Evolutionary conservation across 371 early-diverging fungal species (phyloP).

Genomic region (Mortierella polycephala): DNA sequence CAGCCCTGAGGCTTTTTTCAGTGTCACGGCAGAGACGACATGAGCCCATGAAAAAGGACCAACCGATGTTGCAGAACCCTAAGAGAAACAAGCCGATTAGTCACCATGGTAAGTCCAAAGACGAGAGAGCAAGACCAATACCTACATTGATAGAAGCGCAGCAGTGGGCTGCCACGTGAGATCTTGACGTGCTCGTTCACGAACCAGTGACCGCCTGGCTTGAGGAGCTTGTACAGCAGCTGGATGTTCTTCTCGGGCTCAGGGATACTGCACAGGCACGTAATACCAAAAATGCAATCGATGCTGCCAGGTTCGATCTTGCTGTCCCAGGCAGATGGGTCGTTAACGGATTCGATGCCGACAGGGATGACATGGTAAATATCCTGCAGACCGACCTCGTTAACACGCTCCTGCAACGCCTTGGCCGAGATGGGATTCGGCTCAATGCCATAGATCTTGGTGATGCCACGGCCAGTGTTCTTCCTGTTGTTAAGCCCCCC

Average conservation of each 20-base stretch:
- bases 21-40: conserved; percentile 14
- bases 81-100: conserved; percentile 1
- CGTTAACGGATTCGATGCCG: conserved; percentile 15
- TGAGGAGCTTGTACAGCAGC: conserved; percentile 15
- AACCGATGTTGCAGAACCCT: conserved; percentile 14
- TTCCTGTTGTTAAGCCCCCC: conserved; percentile 3
- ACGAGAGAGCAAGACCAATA: conserved; percentile 1
- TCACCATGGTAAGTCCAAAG: conserved; percentile 1
- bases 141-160: conserved; percentile 16
- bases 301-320: conserved; percentile 17
- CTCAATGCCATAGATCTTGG: conserved; percentile 22
- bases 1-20: conserved; percentile 11
- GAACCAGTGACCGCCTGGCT: conserved; percentile 20
- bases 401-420: conserved; percentile 13
- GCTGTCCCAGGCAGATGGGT: conserved; percentile 11
- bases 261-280: conserved; percentile 18
- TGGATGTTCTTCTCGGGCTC: conserved; percentile 14
- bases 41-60: conserved; percentile 13
- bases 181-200: conserved; percentile 20
- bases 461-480: conserved; percentile 6
- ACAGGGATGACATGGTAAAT: conserved; percentile 16
- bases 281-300: conserved; percentile 13
- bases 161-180: conserved; percentile 3
- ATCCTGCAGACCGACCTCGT: conserved; percentile 14
- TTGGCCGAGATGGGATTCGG: conserved; percentile 20